Percentiles rank a stretch among this genome's conserved stretches.
phyloP scores from a whole-genome alignment of 768 basidiomycete species.

The Daedaleopsis sinensis region DNA sequence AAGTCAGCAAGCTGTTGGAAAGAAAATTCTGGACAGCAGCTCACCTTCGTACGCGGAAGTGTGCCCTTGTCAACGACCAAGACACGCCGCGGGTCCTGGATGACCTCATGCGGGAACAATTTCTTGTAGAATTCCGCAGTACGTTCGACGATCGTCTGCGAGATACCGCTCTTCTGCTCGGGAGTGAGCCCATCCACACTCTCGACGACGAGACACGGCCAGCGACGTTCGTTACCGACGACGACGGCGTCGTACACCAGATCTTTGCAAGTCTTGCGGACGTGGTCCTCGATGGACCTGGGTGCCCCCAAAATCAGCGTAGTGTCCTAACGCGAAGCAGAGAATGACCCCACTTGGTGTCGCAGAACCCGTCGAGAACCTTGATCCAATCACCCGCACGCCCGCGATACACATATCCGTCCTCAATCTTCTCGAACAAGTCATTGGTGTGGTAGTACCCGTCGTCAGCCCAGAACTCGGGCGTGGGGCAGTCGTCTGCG shows the following conservation, averaged over 20 bases:
- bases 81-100: slow-evolving; percentile 5
- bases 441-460: slow-evolving; percentile 9
- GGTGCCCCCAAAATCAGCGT: background rate
- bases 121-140: background rate
- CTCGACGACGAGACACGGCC: slow-evolving; percentile 6
- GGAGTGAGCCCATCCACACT: background rate
- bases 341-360: background rate
- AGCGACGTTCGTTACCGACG: slow-evolving; percentile 2
- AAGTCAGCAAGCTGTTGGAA: background rate
- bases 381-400: slow-evolving; percentile 8
- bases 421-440: slow-evolving; percentile 2
- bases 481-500: slow-evolving; percentile 4
- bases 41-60: slow-evolving; percentile 4
- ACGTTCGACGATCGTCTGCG: background rate
- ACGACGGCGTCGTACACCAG: slow-evolving; percentile 8
- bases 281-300: slow-evolving; percentile 4
- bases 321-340: background rate
- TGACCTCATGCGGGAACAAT: slow-evolving; percentile 3
- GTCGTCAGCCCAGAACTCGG: background rate
- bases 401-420: slow-evolving; percentile 6
- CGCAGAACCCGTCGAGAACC: slow-evolving; percentile 2
- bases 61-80: slow-evolving; percentile 11
- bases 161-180: background rate
- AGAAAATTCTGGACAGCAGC: background rate
- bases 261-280: slow-evolving; percentile 1